Percentiles rank a stretch among this genome's conserved stretches.
phyloP scores from a whole-genome alignment of 805 yeast genomes.

The Saccharomycopsis vini region DNA sequence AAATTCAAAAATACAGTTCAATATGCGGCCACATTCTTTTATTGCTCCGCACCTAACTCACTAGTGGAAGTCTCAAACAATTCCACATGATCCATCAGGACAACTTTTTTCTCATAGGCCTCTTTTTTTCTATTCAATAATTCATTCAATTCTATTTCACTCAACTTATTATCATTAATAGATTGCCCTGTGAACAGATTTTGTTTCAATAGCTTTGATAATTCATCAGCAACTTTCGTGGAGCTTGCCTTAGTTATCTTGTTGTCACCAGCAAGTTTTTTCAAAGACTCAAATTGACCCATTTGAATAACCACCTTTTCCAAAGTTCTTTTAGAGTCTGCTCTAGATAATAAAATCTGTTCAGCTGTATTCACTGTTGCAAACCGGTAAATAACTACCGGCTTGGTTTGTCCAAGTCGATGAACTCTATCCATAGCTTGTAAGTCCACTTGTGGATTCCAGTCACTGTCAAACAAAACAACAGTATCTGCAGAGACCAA shows the following conservation, averaged over 20 bases:
- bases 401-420: conserved; percentile 81
- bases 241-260: conserved; percentile 23
- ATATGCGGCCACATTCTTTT: background rate
- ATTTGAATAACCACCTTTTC: conserved; percentile 67
- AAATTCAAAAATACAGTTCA: background rate
- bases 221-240: conserved; percentile 30
- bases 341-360: conserved; percentile 68
- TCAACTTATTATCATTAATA: conserved; percentile 24
- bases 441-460: conserved; percentile 95
- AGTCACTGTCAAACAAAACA: conserved; percentile 82
- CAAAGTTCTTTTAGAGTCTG: conserved; percentile 69
- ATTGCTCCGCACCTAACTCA: background rate
- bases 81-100: conserved; percentile 28
- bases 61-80: conserved; percentile 26
- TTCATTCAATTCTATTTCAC: conserved; percentile 38
- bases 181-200: conserved; percentile 28
- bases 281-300: conserved; percentile 46
- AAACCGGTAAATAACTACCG: conserved; percentile 74
- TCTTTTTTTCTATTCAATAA: conserved; percentile 38
- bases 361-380: conserved; percentile 75
- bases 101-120: conserved; percentile 30
- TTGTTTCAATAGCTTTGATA: conserved; percentile 33
- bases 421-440: conserved; percentile 97
- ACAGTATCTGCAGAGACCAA: conserved; percentile 85
- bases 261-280: conserved; percentile 28